Base-by-base conservation (phyloP, 2,329 filamentous ascomycete species). In the Rhexocercosporidium sp. region DNA sequence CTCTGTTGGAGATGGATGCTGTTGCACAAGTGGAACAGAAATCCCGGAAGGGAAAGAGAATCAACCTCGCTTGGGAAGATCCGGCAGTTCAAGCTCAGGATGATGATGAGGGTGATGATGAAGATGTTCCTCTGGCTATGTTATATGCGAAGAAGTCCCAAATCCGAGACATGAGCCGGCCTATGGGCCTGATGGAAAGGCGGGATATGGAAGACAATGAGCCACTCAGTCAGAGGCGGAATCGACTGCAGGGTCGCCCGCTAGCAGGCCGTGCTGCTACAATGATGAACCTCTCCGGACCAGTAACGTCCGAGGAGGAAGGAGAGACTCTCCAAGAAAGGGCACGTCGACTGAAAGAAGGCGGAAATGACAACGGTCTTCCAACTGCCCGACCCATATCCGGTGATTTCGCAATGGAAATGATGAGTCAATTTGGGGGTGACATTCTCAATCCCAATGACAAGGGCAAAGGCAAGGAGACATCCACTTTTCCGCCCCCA, bases 21-120 rank as follows among this genome's bases (percentile, higher is more conserved):
- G 93, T 97, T 31, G 92, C 93, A 25, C 92, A 97, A 78, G 86
- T 94, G 27, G 92, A 97, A 77, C 90, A 90, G 72, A 89, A 90
- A 71, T 85, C 91, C 31, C 88, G 95, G 44, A 86, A 90, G 74
- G 86, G 86, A 65, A 92, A 92, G 75, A 92, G 90, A 66, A 88
- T 97, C 39, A 93, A 93, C 66, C 84, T 99, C 39, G 96, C 95
- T 1, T 99, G 96, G 96, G 94, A 98, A 79, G 90, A 91, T 60
- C 85, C 85, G 0, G 73, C 79, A 20, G 80, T 81, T 14, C 81
- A 82, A 8, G 82, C 86, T 64, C 74, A 77, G 1, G 78, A 80
- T 16, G 81, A 82, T 27, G 79, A 80, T 2, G 84, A 83, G 0
- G 88, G 88, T 14, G 83, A 85, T 59, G 93, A 97, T 70, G 92